Percentiles rank a stretch among this genome's conserved stretches.
phyloP scores from a whole-genome alignment of 1,284 basidiomycete genomes.

The Phlebopus sp. region DNA sequence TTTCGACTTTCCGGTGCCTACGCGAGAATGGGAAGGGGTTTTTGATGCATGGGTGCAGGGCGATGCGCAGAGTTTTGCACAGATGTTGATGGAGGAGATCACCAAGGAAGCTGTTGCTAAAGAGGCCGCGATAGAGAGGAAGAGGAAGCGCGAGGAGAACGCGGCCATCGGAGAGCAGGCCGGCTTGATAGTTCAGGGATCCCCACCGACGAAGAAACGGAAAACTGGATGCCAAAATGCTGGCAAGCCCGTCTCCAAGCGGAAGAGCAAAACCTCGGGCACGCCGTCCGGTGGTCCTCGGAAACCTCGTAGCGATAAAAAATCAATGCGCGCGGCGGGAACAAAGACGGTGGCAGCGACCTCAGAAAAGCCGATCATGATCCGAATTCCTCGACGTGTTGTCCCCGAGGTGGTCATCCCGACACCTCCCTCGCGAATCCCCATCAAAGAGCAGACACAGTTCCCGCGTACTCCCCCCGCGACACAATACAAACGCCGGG shows the following conservation, averaged over 20 bases:
- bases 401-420: conserved; percentile 25
- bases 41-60: conserved; percentile 93
- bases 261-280: conserved; percentile 27
- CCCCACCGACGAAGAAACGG: conserved; percentile 23
- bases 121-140: conserved; percentile 50
- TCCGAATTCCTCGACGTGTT: conserved; percentile 20
- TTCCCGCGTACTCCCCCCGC: conserved; percentile 21
- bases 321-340: conserved; percentile 14
- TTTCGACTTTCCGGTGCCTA: conserved; percentile 84
- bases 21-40: conserved; percentile 85
- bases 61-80: conserved; percentile 80
- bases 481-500: conserved; percentile 24
- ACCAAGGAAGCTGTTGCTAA: conserved; percentile 48
- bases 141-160: conserved; percentile 47
- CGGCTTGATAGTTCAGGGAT: conserved; percentile 13
- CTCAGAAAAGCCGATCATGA: conserved; percentile 24
- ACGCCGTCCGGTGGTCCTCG: conserved; percentile 23
- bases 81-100: conserved; percentile 54
- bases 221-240: conserved; percentile 20
- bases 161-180: conserved; percentile 12
- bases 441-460: conserved; percentile 13
- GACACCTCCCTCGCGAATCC: conserved; percentile 5
- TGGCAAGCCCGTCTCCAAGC: conserved; percentile 18
- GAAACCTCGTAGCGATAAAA: conserved; percentile 28
- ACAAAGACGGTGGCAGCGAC: conserved; percentile 14